Conservation (phyloP, 331 rosid species). For the Prunus yedoensis region DNA sequence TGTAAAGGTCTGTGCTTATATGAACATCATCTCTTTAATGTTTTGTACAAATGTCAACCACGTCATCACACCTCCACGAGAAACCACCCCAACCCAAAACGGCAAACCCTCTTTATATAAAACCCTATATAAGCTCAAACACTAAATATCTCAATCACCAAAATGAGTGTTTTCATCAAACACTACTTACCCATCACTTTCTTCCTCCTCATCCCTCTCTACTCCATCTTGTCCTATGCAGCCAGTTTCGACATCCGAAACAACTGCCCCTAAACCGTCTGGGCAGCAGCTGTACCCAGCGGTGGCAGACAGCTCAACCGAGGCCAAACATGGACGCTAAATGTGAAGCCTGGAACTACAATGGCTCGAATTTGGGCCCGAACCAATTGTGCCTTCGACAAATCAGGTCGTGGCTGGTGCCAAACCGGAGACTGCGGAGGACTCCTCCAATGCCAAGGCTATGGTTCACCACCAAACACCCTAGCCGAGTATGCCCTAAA, state of each 20-base stretch:
- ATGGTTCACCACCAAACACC: conserved; percentile 34
- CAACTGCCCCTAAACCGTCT: conserved; percentile 1
- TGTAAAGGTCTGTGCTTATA: neutral
- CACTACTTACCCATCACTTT: neutral
- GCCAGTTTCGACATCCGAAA: conserved; percentile 11
- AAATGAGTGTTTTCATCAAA: neutral
- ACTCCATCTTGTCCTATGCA: neutral
- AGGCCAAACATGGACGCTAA: neutral
- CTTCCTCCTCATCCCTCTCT: neutral
- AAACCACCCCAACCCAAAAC: neutral
- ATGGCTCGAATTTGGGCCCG: neutral
- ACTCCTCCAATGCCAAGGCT: conserved; percentile 15
- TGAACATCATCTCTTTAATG: neutral
- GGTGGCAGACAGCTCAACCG: conserved; percentile 5
- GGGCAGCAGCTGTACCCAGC: conserved; percentile 2
- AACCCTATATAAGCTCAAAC: neutral
- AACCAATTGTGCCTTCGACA: neutral
- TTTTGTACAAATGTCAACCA: neutral
- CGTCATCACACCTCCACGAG: neutral
- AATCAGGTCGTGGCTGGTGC: neutral
- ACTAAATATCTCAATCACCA: neutral
- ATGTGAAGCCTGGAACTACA: neutral
- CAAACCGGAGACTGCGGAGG: conserved; percentile 4
- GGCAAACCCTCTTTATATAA: neutral
- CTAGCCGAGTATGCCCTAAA: conserved; percentile 37